Base-by-base conservation (phyloP, 306 rosid species). In the Mimosa pudica region DNA sequence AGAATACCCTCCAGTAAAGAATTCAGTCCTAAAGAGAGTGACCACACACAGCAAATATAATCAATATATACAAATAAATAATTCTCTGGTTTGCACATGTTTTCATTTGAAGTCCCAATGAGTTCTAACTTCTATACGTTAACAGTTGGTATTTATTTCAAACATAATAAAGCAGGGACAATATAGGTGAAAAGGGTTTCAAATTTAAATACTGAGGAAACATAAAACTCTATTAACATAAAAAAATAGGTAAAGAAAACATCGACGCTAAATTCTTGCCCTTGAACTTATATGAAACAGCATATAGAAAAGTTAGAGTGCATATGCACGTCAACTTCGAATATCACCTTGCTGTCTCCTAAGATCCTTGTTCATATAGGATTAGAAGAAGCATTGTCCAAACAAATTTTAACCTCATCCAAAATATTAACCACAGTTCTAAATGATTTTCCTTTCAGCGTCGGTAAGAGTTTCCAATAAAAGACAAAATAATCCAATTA, bases 121-220 rank as follows among this genome's bases (percentile, higher is more conserved):
- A 36, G 30, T 38, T 6, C 18, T 36, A 35, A 38, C 4, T 38
- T 38, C 42, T 38, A 38, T 38, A 5, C 3, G 14, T 4, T 17
- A 66, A 66, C 32, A 38, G 48, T 41, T 38, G 32, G 49, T 48
- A 41, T 66, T 38, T 66, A 66, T 36, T 66, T 36, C 16, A 65
- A 73, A 65, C 61, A 52, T 41, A 65, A 71, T 44, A n/a, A 41
- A 20, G 64, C 30, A 71, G 20, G 10, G 49, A 35, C 20, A 45
- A 30, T 58, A 49, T 73, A 64, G 67, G 16, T 38, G 45, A 60
- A 8, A 8, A 3, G 9, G 20, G 30, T 42, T 63, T 49, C 42
- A 60, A 38, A 61, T 30, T 7, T 58, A 44, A 70, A 70, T 16
- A 76, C 10, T 51, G 75, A 69, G 74, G 68, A 79, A 79, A 38